Evolutionary conservation across 306 rosid genomes (phyloP), one percentile per base, ranked within the genome.

Genomic region (Cucumis cinereus): DNA sequence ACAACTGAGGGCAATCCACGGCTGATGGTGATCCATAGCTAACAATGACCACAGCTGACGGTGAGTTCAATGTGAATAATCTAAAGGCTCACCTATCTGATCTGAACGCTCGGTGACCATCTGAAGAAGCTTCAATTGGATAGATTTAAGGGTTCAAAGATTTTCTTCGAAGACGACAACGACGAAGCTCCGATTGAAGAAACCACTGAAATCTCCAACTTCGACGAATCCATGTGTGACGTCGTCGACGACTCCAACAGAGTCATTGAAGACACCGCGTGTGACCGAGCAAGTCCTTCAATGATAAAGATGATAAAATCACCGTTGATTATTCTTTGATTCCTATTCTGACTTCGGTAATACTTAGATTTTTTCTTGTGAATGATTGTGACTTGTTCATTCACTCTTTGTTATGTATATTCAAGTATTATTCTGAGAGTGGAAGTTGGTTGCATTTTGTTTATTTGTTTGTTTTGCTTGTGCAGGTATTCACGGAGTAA

Each of bases 401-500:
- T 67, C 53, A 40, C 1, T 19, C 20, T 40, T 20, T 43, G 54
- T 22, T 22, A 60, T 11, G 3, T 28, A 16, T 50, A 5, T 16
- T 15, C 56, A 16, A 50, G 22, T 50, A 50, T 50, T 6, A 5
- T 15, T 2, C 56, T 50, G 56, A 16, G 8, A 16, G 20, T 26
- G 17, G 10, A 57, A 75, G 0, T 68, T 17, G 54, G 73, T 74
- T 56, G 22, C 8, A 4, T 74, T 26, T 33, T 71, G 22, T 24
- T 49, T 49, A 10, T 23, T 71, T 58, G 12, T 26, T 68, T 17
- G 50, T 55, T 69, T 63, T 86, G 77, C 81, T 50, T 83, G 84
- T 89, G 90, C 88, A 94, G 99, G 99, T 84, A 94, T 94, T 82
- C 99, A 94, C 43, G 99, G 92, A 89, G 99, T 94, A 87, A 87